phyloP scores from a whole-genome alignment of 345 rosid genomes.

The Zanthoxylum bungeanum region DNA sequence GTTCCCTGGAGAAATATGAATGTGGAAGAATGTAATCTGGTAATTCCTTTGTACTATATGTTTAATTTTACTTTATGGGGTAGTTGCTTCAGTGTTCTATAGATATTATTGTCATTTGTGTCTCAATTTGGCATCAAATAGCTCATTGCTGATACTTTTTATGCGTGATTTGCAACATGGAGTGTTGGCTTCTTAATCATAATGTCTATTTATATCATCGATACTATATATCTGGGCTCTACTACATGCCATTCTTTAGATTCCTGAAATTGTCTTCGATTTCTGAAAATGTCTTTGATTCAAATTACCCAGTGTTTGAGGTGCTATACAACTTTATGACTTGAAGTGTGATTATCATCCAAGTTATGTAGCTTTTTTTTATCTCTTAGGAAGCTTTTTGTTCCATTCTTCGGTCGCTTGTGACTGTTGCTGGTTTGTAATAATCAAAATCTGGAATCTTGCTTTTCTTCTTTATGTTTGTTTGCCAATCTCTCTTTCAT shows the following conservation, averaged over 20 bases:
- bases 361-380: background rate
- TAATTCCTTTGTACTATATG: slow-evolving; percentile 29
- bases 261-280: background rate
- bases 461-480: slow-evolving; percentile 1
- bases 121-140: background rate
- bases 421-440: background rate
- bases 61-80: background rate
- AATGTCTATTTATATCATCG: background rate
- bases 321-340: background rate
- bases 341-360: background rate
- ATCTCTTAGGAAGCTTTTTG: background rate
- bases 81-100: slow-evolving; percentile 6
- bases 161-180: background rate
- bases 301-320: background rate
- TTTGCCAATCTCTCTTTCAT: slow-evolving; percentile 5
- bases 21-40: slow-evolving; percentile 57
- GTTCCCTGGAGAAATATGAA: slow-evolving; percentile 46
- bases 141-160: background rate
- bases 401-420: background rate
- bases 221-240: background rate
- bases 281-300: no score
- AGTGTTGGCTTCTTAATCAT: background rate
- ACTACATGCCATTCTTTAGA: background rate
- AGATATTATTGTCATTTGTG: background rate
- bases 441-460: background rate